These are phyloP conservation scores for Kalanchoe fedtschenkoi DNA, from an alignment of 164 flowering plant species.

Conservation along the genomic window DNA sequence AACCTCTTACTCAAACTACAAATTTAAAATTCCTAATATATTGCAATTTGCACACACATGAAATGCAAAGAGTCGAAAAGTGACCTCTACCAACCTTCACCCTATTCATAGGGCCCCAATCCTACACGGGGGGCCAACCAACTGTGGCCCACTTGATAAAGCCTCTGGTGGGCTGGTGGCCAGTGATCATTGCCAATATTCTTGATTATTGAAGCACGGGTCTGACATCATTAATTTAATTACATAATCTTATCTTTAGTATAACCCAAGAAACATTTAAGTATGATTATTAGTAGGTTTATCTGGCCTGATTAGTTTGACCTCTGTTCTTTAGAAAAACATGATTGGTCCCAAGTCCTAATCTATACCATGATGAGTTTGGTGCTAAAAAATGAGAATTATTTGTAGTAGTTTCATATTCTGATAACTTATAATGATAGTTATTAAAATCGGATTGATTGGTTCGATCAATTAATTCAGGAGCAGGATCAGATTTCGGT, in stretches of 20 bases:
- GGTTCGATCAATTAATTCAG: too few relatives aligned
- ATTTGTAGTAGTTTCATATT: too few relatives aligned
- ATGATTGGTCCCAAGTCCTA: neutral
- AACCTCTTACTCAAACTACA: neutral
- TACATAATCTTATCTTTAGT: neutral
- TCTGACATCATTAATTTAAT: neutral
- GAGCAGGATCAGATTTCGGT: too few relatives aligned
- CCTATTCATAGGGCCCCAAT: neutral
- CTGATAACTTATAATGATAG: too few relatives aligned
- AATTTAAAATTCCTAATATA: neutral
- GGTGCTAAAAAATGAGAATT: neutral
- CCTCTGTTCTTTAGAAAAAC: neutral
- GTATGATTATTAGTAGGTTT: neutral
- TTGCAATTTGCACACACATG: neutral
- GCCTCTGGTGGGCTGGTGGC: neutral
- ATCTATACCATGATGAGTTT: neutral
- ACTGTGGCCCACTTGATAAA: neutral
- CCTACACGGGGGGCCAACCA: neutral
- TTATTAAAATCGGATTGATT: too few relatives aligned
- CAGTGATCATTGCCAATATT: neutral
- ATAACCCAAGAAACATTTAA: too few relatives aligned
- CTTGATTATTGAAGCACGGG: neutral
- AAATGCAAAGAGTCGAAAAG: neutral
- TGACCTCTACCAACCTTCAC: neutral
- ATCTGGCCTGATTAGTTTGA: neutral